Base-by-base conservation (phyloP, 164 flowering plant genomes). In the Protea cynaroides region DNA sequence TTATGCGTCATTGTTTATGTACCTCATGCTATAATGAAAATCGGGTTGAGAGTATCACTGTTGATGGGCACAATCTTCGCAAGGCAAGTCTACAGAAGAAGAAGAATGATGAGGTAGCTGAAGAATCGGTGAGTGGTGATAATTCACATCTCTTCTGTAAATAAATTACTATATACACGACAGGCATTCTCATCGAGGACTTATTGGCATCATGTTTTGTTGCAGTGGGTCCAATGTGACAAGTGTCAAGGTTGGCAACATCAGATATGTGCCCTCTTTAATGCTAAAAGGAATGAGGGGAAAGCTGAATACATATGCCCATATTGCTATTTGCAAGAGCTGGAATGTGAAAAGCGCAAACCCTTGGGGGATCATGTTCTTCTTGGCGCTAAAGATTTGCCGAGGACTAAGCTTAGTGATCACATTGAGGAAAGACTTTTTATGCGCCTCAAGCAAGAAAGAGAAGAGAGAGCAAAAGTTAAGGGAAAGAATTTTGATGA, bases 141-240 rank as follows among this genome's bases (percentile, higher is more conserved):
- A 29, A 29, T 29, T 29, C 34, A 29, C 34, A 29, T 29, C 7
- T 21, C 36, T 56, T 5, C 5, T 18, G 49, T 12, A 29, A 29
- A 29, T 5, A 14, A 40, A 54, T 18, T 18, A 10, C 4, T 4
- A 22, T n/a, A 44, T 62, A 13, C 21, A 17, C 52, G 14, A 34
- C 22, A 21, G 15, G 46, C 1, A 63, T 13, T 52, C 22, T 51
- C 10, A 50, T 29, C 15, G 8, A 40, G 22, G 7, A 34, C 25
- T 49, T 51, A 4, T 19, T 13, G 13, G 7, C 25, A 25, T 62
- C 21, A 18, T 49, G 13, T 43, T 62, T 18, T 63, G n/a, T 63
- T 47, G 40, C 71, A 72, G 75, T 72, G 75, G 75, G 75, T 72
- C 59, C 71, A 67, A 46, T 72, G 75, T 46, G 75, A 68, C 54